Evolutionary conservation across 257 asterid genomes (phyloP), one percentile per base, ranked within the genome.

Genomic region (Primulina huaijiensis): DNA sequence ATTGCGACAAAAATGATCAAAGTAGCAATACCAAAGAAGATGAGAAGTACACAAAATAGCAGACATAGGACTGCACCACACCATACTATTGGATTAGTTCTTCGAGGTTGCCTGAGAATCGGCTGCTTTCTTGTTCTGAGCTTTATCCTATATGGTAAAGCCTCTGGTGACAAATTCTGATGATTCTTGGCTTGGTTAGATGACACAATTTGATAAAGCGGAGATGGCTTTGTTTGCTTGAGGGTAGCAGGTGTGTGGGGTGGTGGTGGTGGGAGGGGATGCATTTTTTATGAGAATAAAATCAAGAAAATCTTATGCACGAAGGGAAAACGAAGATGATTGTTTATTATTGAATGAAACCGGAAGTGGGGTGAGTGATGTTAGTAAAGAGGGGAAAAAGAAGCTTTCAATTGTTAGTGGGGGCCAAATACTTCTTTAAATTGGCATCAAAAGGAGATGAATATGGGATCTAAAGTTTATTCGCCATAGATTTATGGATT

Each of bases 71-170:
- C 77, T 10, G 97, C 96, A 7, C 77, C 79, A 70, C 71, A 84
- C 99, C 99, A 94, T 63, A 89, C 70, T 23, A 78, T 50, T 0
- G 95, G 95, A 34, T 87, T 89, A 3, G 99, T 94, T 11, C 73
- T 62, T 8, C 77, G 82, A 6, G 87, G 83, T 6, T 67, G 67
- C 43, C 77, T 72, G 62, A 87, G 87, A 58, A 85, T 86, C 4
- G 86, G 82, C 23, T 77, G 82, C 56, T 88, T 92, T 65, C 78
- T 76, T 21, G 83, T 27, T 78, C 86, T 62, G 1, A 50, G 78
- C 76, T 79, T 80, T 83, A 55, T 75, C 67, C 69, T 72, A 34
- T 73, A 68, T 0, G 78, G 70, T 4, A 81, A 77, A 37, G 65
- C 60, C 58, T 85, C 83, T 2, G 81, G 80, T 8, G 85, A 70